Conservation (phyloP, 2,329 filamentous ascomycete genomes). For the Colletotrichum sp. region DNA sequence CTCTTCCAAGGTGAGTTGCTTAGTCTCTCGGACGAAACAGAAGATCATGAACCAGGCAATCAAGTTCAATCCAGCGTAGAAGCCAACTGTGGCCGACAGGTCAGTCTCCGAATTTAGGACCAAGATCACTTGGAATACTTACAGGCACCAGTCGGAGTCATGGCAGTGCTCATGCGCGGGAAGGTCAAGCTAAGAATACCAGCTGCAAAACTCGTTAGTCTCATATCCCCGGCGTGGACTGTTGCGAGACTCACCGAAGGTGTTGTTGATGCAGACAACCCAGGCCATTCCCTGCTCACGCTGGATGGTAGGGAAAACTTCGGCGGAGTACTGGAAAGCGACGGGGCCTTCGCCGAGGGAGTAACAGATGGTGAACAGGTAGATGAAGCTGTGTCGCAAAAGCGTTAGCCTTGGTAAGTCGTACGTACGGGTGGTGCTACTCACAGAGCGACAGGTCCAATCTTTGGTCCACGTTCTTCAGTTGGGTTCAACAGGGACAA, state of each 20-base stretch:
- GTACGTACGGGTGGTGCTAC: not conserved
- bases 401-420: not conserved
- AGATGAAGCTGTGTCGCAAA: conserved; percentile 34
- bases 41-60: conserved; percentile 59
- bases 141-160: conserved; percentile 35
- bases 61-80: conserved; percentile 61
- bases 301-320: conserved; percentile 68
- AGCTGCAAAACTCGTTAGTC: not conserved
- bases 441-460: conserved; percentile 54
- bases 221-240: fast-evolving
- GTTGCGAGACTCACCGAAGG: not conserved
- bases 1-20: conserved; percentile 28
- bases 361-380: conserved; percentile 49
- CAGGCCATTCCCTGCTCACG: conserved; percentile 67
- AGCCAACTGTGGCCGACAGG: conserved; percentile 40
- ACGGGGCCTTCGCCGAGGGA: conserved; percentile 53
- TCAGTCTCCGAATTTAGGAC: not conserved
- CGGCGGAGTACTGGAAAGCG: conserved; percentile 65
- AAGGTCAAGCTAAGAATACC: conserved; percentile 66
- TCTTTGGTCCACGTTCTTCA: conserved; percentile 7
- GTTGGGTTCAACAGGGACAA: conserved; percentile 52
- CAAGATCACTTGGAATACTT: conserved; percentile 24
- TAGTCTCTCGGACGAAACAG: conserved; percentile 62
- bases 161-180: conserved; percentile 55
- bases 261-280: not conserved